These are phyloP conservation scores for Yamadazyma sp. DNA, from an alignment of 1,139 yeast genomes.

Conservation along the genomic window DNA sequence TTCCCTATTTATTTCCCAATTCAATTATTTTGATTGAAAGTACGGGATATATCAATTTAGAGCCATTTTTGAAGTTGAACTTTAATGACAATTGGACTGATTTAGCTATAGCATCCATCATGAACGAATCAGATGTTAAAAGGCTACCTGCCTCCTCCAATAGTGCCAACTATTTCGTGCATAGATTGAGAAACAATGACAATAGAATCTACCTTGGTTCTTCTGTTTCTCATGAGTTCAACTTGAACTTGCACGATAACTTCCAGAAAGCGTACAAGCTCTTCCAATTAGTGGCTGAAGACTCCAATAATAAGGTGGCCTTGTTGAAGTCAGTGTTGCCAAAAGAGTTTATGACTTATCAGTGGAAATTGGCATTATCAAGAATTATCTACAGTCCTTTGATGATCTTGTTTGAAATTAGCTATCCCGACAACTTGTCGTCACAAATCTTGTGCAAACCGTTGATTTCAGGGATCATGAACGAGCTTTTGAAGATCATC, in stretches of 20 bases:
- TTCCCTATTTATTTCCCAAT: conserved; percentile 26
- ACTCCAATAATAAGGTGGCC: conserved; percentile 32
- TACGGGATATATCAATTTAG: conserved; percentile 69
- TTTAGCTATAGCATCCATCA: conserved; percentile 53
- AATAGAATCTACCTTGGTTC: conserved; percentile 43
- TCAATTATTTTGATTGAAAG: conserved; percentile 64
- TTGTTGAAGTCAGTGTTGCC: conserved; percentile 52
- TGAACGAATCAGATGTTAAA: conserved; percentile 66
- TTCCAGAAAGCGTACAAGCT: conserved; percentile 33
- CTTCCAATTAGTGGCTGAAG: conserved; percentile 36
- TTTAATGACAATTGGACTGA: conserved; percentile 27
- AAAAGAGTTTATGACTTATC: conserved; percentile 65
- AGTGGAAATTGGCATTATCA: conserved; percentile 85
- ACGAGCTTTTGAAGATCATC: conserved; percentile 71
- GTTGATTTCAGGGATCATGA: conserved; percentile 71
- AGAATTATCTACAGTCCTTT: conserved; percentile 76
- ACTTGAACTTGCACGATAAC: conserved; percentile 15
- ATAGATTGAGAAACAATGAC: conserved; percentile 32
- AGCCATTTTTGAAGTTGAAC: conserved; percentile 56
- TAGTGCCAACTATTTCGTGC: conserved; percentile 23
- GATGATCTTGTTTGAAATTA: conserved; percentile 68
- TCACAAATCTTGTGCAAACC: conserved; percentile 82
- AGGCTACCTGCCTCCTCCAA: conserved; percentile 18
- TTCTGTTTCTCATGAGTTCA: conserved; percentile 19
- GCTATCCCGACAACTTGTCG: conserved; percentile 56